phyloP scores from a whole-genome alignment of 139 green algal species.

The Coelastrella sp. region DNA sequence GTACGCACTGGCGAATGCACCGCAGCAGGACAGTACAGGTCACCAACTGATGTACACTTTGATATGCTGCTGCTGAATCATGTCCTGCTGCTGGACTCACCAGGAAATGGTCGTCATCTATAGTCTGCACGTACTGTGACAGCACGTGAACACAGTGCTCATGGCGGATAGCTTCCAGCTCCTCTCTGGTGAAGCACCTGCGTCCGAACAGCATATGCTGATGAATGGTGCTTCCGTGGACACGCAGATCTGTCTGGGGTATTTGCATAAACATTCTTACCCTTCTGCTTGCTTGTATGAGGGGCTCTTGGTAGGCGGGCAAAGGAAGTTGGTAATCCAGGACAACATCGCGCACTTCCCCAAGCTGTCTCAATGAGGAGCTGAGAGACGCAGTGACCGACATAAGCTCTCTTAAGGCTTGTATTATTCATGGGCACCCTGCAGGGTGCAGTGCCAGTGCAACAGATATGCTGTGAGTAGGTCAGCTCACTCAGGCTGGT shows the following conservation, averaged over 20 bases:
- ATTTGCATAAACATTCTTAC: not conserved
- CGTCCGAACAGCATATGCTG: not conserved
- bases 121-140: conserved; percentile 18
- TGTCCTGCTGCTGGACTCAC: not conserved
- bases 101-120: conserved; percentile 44
- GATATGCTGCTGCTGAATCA: conserved; percentile 1
- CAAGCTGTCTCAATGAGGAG: not conserved
- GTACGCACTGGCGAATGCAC: no score
- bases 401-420: no score
- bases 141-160: conserved; percentile 39
- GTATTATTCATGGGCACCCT: no score
- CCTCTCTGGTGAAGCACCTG: conserved; percentile 41
- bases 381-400: no score
- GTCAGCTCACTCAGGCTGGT: no score
- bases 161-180: conserved; percentile 31
- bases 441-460: no score
- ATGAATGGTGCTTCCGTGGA: not conserved
- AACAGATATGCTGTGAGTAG: no score
- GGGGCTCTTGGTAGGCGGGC: conserved; percentile 15
- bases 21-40: no score
- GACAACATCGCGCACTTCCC: not conserved
- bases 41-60: no score
- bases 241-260: not conserved
- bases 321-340: not conserved
- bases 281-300: conserved; percentile 26